Base-by-base conservation (phyloP, 352 stramenopile genomes). In the Globisporangium parvum region DNA sequence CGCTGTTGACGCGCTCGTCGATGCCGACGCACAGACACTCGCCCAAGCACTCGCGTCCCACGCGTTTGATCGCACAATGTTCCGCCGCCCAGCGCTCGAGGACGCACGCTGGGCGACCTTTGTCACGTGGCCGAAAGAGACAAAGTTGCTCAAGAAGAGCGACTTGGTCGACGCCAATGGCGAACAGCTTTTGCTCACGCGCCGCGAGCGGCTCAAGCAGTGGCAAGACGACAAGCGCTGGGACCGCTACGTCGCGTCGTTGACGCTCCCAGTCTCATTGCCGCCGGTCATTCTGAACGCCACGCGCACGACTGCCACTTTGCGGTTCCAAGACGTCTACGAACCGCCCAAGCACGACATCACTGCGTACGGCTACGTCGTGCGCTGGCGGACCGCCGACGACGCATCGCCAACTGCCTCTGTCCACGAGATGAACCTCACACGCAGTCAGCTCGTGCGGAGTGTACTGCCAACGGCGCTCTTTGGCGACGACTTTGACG, bases 221-320 rank as follows among this genome's bases (percentile, higher is more conserved):
- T 91, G 83, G 80, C 83, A 93, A 24, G 77, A 91, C 35, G 81
- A 89, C 58, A 80, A 77, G 39, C 70, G 81, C 0, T 91, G 80
- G 79, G 79, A 86, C 53, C 59, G 75, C 2, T 67, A 74, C 53
- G 73, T 93, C 47, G 65, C 77, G 44, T 75, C 76, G 31, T 67
- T 88, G 26, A 91, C 83, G 20, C 71, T 93, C 1, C 83, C 83
- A 0, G 75, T 91, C 9, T 64, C 83, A 18, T 68, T 75, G 45
- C 71, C 83, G 3, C 78, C 78, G 2, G 57, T 88, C 2, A 64
- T 91, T 2, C 49, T 88, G n/a, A 80, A 87, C 46, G 67, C 70
- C 0, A 85, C 76, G 47, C 73, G 83, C 18, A 71, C 60, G 11
- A 70, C 66, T 0, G 73, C 71, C 3, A 84, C 67, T 15, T 52